Percentiles rank a stretch among this genome's conserved stretches.
phyloP scores from a whole-genome alignment of 345 rosid genomes.

The Rhizophora mangle region DNA sequence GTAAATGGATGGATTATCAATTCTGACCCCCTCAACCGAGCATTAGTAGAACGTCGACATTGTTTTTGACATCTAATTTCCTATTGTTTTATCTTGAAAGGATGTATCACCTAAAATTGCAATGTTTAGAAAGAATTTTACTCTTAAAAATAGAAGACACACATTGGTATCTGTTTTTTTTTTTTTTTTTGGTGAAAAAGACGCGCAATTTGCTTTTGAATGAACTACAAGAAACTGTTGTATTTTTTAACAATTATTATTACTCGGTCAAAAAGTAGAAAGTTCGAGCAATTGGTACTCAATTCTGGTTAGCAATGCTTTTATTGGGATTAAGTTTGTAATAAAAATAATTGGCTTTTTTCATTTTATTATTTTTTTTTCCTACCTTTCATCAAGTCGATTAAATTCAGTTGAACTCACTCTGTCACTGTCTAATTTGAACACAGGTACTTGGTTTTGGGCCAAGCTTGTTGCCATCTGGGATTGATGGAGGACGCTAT shows the following conservation, averaged over 20 bases:
- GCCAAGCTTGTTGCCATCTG: slow-evolving; percentile 92
- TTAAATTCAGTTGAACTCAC: background rate
- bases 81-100: too few relatives aligned
- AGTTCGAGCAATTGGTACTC: background rate
- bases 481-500: slow-evolving; percentile 98
- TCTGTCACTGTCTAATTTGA: background rate
- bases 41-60: too few relatives aligned
- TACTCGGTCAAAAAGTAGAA: background rate
- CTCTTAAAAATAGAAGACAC: too few relatives aligned
- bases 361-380: background rate
- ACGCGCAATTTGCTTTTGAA: too few relatives aligned
- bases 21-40: background rate
- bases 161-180: too few relatives aligned
- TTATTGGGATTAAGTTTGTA: background rate
- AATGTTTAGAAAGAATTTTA: too few relatives aligned
- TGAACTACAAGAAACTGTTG: too few relatives aligned
- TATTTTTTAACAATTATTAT: too few relatives aligned
- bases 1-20: background rate
- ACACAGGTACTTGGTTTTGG: slow-evolving; percentile 69
- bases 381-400: background rate
- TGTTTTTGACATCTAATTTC: too few relatives aligned
- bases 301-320: background rate
- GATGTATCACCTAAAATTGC: too few relatives aligned
- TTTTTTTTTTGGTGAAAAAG: too few relatives aligned
- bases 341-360: background rate